Conservation (phyloP, 2,329 filamentous ascomycete genomes). For the Byssothecium circinans region DNA sequence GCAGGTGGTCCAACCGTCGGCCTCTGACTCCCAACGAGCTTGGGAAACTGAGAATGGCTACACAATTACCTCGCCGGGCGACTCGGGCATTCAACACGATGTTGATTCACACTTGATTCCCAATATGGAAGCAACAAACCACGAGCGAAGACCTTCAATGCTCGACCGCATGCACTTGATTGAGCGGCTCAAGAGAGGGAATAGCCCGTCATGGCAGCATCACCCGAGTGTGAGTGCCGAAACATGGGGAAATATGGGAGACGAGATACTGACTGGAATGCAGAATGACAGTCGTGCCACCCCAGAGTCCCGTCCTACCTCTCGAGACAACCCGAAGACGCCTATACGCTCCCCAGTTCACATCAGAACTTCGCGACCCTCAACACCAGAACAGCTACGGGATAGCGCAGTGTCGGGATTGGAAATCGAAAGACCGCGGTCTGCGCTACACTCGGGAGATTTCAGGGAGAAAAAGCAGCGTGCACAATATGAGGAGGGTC, state of each 20-base stretch:
- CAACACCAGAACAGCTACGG: slow-evolving; percentile 28
- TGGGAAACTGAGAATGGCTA: slow-evolving; percentile 11
- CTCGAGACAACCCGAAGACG: slow-evolving; percentile 32
- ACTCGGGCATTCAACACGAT: slow-evolving; percentile 9
- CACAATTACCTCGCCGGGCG: slow-evolving; percentile 11
- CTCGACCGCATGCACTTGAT: slow-evolving; percentile 77
- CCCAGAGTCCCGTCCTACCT: slow-evolving; percentile 19
- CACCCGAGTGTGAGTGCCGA: slow-evolving; percentile 33
- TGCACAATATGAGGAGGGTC: slow-evolving; percentile 14
- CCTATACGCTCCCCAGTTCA: slow-evolving; percentile 42
- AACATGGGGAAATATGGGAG: too few relatives aligned
- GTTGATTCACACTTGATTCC: slow-evolving; percentile 3
- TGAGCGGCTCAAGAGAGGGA: slow-evolving; percentile 75
- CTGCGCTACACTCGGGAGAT: slow-evolving; percentile 66
- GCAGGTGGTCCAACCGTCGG: slow-evolving; percentile 19
- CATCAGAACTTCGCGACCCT: slow-evolving; percentile 36
- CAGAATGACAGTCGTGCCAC: slow-evolving; percentile 21
- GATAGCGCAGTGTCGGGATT: slow-evolving; percentile 39
- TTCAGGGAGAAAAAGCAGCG: slow-evolving; percentile 55
- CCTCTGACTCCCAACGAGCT: slow-evolving; percentile 19
- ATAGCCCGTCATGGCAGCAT: slow-evolving; percentile 72
- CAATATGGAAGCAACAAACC: slow-evolving; percentile 16
- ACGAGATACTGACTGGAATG: slow-evolving; percentile 13
- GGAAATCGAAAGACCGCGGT: slow-evolving; percentile 79
- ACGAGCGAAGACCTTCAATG: slow-evolving; percentile 24